Conservation (phyloP, 2,329 filamentous ascomycete species). For the Fusarium aywerte region DNA sequence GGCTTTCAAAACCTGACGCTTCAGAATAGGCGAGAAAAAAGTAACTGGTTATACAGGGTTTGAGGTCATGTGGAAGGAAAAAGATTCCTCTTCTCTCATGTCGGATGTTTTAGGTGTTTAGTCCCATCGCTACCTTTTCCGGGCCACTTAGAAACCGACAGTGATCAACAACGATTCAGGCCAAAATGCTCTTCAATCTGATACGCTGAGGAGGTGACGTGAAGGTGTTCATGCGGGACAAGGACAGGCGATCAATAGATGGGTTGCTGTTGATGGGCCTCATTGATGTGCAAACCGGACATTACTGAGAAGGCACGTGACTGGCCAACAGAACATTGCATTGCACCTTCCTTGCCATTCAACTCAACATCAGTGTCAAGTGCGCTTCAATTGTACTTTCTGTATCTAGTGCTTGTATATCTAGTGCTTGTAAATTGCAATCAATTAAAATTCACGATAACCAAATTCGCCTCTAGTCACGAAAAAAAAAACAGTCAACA, state of each 20-base stretch:
- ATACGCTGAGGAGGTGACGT: constrained; percentile 4
- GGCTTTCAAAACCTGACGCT: background rate
- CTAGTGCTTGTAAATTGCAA: background rate
- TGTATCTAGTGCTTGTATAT: background rate
- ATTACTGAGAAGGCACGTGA: constrained; percentile 16
- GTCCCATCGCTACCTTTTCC: constrained; percentile 20
- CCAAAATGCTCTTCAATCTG: background rate
- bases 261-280: constrained; percentile 14
- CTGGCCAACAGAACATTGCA: background rate
- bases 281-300: constrained; percentile 10
- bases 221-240: constrained; percentile 31
- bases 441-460: background rate
- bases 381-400: background rate
- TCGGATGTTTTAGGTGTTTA: constrained; percentile 9
- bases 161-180: background rate
- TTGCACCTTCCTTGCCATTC: constrained; percentile 4
- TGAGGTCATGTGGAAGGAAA: constrained; percentile 8
- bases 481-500: background rate
- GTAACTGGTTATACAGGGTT: constrained; percentile 10
- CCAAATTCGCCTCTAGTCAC: background rate
- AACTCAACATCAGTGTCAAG: background rate
- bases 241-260: constrained; percentile 2
- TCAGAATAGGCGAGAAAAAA: background rate
- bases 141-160: background rate
- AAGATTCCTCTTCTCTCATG: constrained; percentile 34